Conservation (phyloP, 768 basidiomycete species). For the Leucocoprinus sp. region DNA sequence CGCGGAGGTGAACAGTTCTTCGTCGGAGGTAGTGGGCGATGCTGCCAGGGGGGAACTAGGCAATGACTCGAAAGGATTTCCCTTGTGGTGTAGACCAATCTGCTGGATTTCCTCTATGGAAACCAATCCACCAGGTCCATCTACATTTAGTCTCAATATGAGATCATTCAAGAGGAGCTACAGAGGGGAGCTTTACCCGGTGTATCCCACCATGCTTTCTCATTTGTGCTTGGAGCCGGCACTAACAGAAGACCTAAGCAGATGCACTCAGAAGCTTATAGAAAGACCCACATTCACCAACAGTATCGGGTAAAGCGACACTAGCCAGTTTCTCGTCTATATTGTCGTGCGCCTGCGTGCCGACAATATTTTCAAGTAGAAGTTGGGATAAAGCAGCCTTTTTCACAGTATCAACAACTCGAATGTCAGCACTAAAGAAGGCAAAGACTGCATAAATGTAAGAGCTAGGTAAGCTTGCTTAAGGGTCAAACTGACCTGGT, state of each 20-base stretch:
- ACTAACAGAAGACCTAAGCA: conserved; percentile 35
- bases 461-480: background rate
- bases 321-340: conserved; percentile 64
- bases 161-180: background rate
- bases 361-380: conserved; percentile 55
- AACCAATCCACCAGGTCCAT: conserved; percentile 50
- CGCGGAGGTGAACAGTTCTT: conserved; percentile 74
- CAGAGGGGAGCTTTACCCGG: conserved; percentile 39
- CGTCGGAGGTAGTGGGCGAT: conserved; percentile 77
- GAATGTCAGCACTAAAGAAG: conserved; percentile 69
- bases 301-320: conserved; percentile 40
- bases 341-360: conserved; percentile 56
- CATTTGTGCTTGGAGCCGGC: conserved; percentile 79
- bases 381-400: conserved; percentile 60
- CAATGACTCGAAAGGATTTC: conserved; percentile 73
- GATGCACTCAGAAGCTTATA: background rate
- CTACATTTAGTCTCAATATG: conserved; percentile 23
- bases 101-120: conserved; percentile 32
- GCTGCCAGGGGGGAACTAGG: conserved; percentile 58
- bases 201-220: conserved; percentile 70
- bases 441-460: conserved; percentile 59
- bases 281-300: conserved; percentile 34
- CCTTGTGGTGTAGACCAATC: conserved; percentile 22
- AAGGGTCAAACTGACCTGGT: conserved; percentile 49
- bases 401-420: conserved; percentile 72